Evolutionary conservation across 2,329 filamentous ascomycete genomes (phyloP).

Genomic region (Amylocarpus encephaloides): DNA sequence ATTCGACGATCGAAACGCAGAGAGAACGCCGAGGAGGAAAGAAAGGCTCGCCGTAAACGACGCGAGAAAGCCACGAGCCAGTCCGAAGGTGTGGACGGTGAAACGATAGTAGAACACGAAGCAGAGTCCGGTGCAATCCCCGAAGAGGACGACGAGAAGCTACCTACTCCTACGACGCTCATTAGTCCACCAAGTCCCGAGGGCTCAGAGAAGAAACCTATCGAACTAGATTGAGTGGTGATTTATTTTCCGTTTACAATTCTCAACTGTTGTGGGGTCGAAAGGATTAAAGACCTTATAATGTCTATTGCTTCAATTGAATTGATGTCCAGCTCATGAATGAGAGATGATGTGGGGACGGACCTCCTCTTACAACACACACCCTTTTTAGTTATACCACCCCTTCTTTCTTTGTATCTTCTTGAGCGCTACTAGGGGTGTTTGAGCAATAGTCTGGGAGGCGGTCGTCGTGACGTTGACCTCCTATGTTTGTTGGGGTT

Average conservation of each 20-base stretch:
- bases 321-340: slow-evolving; percentile 7
- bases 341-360: not conserved
- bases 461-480: no score
- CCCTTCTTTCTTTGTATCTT: slow-evolving; percentile 1
- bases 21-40: slow-evolving; percentile 73
- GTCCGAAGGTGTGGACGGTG: slow-evolving; percentile 17
- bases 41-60: slow-evolving; percentile 59
- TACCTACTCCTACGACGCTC: slow-evolving; percentile 25
- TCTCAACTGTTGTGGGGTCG: not conserved
- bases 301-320: slow-evolving; percentile 11
- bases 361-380: not conserved
- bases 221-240: slow-evolving; percentile 21
- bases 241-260: slow-evolving; percentile 2
- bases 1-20: slow-evolving; percentile 50
- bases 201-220: slow-evolving; percentile 25
- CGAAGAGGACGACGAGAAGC: slow-evolving; percentile 20
- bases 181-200: slow-evolving; percentile 30
- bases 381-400: not conserved
- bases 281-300: not conserved
- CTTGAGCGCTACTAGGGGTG: not conserved
- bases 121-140: slow-evolving; percentile 1
- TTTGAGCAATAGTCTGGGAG: not conserved
- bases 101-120: slow-evolving; percentile 16
- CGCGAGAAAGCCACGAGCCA: slow-evolving; percentile 50
- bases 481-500: no score